Percentiles rank a stretch among this genome's conserved stretches.
Evolutionary conservation across 164 flowering plant species (phyloP).

Genomic region (Echeveria elegans): DNA sequence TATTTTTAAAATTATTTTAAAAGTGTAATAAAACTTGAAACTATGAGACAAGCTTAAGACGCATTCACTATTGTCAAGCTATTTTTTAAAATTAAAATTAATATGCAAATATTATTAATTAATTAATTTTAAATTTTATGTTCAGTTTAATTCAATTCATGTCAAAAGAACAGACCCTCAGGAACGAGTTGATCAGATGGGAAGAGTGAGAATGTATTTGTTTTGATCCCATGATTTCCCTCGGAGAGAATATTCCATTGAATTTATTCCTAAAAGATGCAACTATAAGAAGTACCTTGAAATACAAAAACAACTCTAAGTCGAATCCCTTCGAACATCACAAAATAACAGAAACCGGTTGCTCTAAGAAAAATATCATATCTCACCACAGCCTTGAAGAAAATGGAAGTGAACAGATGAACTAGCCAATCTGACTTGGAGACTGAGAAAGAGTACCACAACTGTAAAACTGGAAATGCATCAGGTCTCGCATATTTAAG

Average conservation of each 20-base stretch:
- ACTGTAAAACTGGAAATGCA: constrained; percentile 26
- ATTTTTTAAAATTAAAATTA: no score
- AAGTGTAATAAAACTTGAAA: no score
- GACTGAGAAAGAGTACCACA: constrained; percentile 27
- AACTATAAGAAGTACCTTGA: constrained; percentile 67
- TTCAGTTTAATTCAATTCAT: no score
- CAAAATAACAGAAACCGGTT: background rate
- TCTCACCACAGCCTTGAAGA: constrained; percentile 77
- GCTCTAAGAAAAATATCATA: background rate
- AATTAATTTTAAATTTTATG: no score
- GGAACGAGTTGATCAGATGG: background rate
- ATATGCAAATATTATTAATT: no score
- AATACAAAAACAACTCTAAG: constrained; percentile 12
- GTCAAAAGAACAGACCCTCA: background rate
- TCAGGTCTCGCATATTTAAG: background rate
- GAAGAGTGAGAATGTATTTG: constrained; percentile 35
- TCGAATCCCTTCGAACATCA: background rate
- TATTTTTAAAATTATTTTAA: no score
- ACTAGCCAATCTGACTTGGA: constrained; percentile 50
- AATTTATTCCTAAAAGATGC: constrained; percentile 65
- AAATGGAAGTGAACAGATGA: constrained; percentile 51
- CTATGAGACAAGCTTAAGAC: no score
- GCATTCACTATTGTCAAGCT: no score
- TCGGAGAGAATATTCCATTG: constrained; percentile 51
- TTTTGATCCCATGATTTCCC: constrained; percentile 68